Evolutionary conservation across 2,329 filamentous ascomycete species (phyloP).

Genomic region (Fusarium humuli): DNA sequence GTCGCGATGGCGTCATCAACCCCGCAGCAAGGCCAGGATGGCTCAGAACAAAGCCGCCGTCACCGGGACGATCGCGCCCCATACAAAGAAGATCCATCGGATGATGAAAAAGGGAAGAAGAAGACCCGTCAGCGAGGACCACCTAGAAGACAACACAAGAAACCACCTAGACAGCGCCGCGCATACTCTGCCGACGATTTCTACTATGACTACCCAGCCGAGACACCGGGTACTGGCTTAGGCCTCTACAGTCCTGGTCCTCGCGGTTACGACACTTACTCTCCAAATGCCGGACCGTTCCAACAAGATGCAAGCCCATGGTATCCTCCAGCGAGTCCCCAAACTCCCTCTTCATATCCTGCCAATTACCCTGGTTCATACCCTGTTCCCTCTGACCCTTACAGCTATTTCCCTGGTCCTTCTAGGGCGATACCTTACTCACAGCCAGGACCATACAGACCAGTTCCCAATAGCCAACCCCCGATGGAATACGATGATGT

Average conservation of each 20-base stretch:
- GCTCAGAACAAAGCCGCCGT: background rate
- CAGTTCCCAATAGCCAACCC: background rate
- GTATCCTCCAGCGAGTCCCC: background rate
- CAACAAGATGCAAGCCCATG: background rate
- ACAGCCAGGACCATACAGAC: background rate
- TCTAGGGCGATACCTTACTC: background rate
- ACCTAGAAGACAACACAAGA: background rate
- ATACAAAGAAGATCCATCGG: background rate
- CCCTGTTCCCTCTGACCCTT: background rate
- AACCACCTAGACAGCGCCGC: background rate
- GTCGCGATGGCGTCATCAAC: slow-evolving; percentile 14
- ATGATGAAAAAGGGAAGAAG: background rate
- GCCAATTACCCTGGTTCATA: background rate
- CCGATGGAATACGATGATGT: background rate
- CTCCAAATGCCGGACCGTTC: background rate
- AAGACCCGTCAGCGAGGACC: background rate
- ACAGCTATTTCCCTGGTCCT: background rate
- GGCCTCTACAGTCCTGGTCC: background rate
- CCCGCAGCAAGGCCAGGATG: slow-evolving; percentile 9
- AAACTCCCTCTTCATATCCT: background rate
- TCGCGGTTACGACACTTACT: background rate
- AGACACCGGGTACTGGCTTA: background rate
- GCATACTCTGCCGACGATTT: background rate
- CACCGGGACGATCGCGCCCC: background rate
- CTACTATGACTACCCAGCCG: background rate